Evolutionary conservation across 2,329 filamentous ascomycete genomes (phyloP).

Genomic region (Apiospora sp.): DNA sequence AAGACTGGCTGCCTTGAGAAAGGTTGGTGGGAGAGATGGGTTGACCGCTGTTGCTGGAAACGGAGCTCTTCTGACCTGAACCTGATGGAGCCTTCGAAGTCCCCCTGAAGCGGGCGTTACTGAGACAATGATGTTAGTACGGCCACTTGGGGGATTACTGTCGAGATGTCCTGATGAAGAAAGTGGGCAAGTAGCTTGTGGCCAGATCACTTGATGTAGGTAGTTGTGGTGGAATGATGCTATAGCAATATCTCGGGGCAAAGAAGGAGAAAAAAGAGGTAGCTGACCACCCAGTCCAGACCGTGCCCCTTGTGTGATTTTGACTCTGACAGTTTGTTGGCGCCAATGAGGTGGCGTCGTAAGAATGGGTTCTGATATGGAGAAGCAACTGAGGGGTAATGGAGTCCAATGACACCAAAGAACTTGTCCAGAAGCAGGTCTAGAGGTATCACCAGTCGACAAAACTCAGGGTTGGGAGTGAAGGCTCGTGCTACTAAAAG

Average conservation of each 20-base stretch:
- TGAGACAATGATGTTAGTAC: conserved; percentile 42
- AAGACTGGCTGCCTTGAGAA: conserved; percentile 59
- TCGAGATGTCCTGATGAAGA: conserved; percentile 14
- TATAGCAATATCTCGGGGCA: neutral
- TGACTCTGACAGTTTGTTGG: conserved; percentile 10
- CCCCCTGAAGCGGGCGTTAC: conserved; percentile 67
- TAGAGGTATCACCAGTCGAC: conserved; percentile 17
- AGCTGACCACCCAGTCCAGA: conserved; percentile 3
- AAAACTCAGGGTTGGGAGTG: conserved; percentile 2
- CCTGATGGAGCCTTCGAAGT: conserved; percentile 55
- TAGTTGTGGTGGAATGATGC: neutral
- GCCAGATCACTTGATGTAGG: conserved; percentile 11
- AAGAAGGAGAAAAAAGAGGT: neutral
- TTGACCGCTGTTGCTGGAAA: conserved; percentile 55
- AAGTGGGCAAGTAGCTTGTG: neutral
- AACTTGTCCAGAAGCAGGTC: neutral
- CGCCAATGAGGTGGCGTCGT: conserved; percentile 17
- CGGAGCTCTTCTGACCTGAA: conserved; percentile 58
- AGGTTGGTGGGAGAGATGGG: conserved; percentile 55
- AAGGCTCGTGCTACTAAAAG: conserved; percentile 8
- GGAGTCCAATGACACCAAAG: conserved; percentile 1
- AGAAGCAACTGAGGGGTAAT: conserved; percentile 22
- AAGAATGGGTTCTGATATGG: conserved; percentile 19
- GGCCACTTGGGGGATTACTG: conserved; percentile 27
- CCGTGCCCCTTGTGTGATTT: conserved; percentile 12